Conservation (phyloP, 495 filamentous ascomycete genomes). For the Neurospora hispaniola region DNA sequence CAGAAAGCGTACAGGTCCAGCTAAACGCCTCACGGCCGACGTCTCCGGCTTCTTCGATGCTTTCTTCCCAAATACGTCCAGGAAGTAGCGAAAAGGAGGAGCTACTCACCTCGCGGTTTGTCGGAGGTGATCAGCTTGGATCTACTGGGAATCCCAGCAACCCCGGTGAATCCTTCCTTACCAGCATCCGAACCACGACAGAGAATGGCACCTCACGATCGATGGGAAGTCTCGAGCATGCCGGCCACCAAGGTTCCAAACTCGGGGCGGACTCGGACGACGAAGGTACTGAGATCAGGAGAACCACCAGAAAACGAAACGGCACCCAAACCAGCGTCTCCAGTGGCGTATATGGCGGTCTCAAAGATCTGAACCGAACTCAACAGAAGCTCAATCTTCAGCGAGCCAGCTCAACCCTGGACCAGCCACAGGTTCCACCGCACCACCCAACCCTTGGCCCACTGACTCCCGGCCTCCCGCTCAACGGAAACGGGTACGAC, state of each 20-base stretch:
- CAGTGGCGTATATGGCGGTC: slow-evolving; percentile 17
- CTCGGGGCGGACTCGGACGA: slow-evolving; percentile 3
- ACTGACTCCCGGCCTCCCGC: slow-evolving; percentile 24
- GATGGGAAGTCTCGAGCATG: slow-evolving; percentile 15
- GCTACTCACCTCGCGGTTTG: slow-evolving; percentile 38
- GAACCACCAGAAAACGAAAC: slow-evolving; percentile 17
- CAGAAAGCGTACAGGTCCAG: slow-evolving; percentile 39
- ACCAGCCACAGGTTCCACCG: slow-evolving; percentile 25
- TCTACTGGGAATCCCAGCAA: not conserved
- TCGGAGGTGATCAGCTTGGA: slow-evolving; percentile 13
- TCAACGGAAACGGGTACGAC: slow-evolving; percentile 33
- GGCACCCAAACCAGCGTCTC: slow-evolving; percentile 8
- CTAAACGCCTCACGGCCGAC: slow-evolving; percentile 28
- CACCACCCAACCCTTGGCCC: slow-evolving; percentile 24
- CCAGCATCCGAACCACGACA: slow-evolving; percentile 5
- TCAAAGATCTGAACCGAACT: slow-evolving; percentile 47
- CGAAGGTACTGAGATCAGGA: slow-evolving; percentile 19
- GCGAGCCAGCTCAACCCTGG: slow-evolving; percentile 54
- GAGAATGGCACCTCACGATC: slow-evolving; percentile 10
- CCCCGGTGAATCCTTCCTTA: slow-evolving; percentile 19
- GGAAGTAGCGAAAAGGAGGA: slow-evolving; percentile 38
- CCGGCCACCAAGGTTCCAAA: slow-evolving; percentile 4
- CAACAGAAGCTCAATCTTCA: slow-evolving; percentile 66
- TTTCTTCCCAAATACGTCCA: slow-evolving; percentile 12
- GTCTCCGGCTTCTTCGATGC: slow-evolving; percentile 20